Base-by-base conservation (phyloP, 805 yeast genomes). In the Kodamaea jinghongensis region DNA sequence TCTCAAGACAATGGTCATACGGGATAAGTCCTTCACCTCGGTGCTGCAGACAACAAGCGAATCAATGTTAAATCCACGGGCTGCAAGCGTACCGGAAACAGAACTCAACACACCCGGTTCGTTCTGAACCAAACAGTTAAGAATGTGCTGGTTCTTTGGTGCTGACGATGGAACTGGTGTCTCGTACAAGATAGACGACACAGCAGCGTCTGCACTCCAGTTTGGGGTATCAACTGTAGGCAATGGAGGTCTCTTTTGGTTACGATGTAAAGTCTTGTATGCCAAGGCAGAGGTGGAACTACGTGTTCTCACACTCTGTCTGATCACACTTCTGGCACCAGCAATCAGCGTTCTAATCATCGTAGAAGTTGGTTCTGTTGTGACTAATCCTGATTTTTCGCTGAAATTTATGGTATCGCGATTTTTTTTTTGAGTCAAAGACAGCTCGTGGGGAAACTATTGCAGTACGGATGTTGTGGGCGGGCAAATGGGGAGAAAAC, bases 41-140 rank as follows among this genome's bases (percentile, higher is more conserved):
- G 99, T 93, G 70, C 83, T 86, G 62, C 96, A 91, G 34, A 93
- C 99, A 43, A 93, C 96, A 48, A 93, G 75, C 8, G 98, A 91
- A 64, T 93, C 99, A 57, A 93, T 93, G 71, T 93, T 93, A 79
- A 93, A 93, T 12, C 99, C 99, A 63, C 99, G 78, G 28, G 97
- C 98, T 28, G 99, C 99, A 51, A 93, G 75, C 39, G 96, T 89
- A 40, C 97, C 96, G 5, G 97, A 85, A 31, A 93, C 86, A 40
- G 91, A 79, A 26, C 96, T 83, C 54, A 93, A 72, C 33, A 93
- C 99, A 75, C 99, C 99, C 6, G 99, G 98, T 68, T 93, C 99
- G 65, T 93, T 91, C 68, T 93, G 98, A 12, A 93, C 99, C 59
- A 93, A 75, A 70, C 99, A 93, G 75, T 91, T 93, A 61, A 93